These are phyloP conservation scores for Sphagnum tenellum DNA, from an alignment of 225 moss, liverwort and hornwort species.

Conservation along the genomic window DNA sequence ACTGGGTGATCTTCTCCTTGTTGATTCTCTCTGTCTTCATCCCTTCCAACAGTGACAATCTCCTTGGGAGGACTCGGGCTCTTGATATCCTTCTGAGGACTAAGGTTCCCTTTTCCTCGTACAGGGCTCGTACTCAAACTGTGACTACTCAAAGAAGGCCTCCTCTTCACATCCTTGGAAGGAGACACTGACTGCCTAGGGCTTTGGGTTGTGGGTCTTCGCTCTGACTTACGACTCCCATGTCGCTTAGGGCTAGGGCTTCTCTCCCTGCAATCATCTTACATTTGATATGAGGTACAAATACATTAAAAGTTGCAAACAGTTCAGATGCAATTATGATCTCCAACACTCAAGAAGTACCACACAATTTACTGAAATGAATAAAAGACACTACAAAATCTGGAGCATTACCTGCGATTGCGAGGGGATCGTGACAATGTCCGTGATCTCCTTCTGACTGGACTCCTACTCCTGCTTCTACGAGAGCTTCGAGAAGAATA, in stretches of 20 bases:
- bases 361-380: too few relatives aligned
- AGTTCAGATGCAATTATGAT: too few relatives aligned
- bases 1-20: conserved; percentile 4
- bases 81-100: conserved; percentile 29
- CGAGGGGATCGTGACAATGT: conserved; percentile 55
- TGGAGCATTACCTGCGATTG: conserved; percentile 35
- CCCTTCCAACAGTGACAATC: conserved; percentile 9
- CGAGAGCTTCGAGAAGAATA: conserved; percentile 47
- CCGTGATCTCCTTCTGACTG: conserved; percentile 68
- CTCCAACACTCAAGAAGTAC: too few relatives aligned
- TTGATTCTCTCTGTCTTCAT: conserved; percentile 2
- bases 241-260: conserved; percentile 55
- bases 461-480: conserved; percentile 63
- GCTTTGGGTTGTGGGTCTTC: conserved; percentile 41
- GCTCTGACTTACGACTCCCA: conserved; percentile 37
- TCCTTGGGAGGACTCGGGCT: conserved; percentile 24
- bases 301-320: too few relatives aligned
- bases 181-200: conserved; percentile 54
- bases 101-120: conserved; percentile 28
- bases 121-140: conserved; percentile 45
- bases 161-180: conserved; percentile 49
- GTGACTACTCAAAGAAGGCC: conserved; percentile 30
- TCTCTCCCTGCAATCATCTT: conserved; percentile 32
- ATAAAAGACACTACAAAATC: background rate
- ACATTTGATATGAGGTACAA: too few relatives aligned